phyloP scores from a whole-genome alignment of 2,329 filamentous ascomycete genomes.

The Zymoseptoria crescenta region DNA sequence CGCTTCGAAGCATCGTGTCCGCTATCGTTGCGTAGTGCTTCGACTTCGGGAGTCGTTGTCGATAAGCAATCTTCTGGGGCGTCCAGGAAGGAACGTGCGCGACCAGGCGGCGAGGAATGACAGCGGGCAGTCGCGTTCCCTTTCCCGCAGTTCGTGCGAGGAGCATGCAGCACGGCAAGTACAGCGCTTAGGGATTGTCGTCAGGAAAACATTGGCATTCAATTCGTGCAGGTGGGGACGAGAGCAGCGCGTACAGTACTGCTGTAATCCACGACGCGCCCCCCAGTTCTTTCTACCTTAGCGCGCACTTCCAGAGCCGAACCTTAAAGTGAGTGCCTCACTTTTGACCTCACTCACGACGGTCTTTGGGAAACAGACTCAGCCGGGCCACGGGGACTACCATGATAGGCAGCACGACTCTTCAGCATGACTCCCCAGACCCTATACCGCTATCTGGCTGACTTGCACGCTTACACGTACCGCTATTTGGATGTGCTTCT shows the following conservation, averaged over 20 bases:
- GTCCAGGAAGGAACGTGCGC: slow-evolving; percentile 9
- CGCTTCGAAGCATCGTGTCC: slow-evolving; percentile 35
- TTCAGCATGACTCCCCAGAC: no score
- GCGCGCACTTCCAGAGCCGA: background rate
- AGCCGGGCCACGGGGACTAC: no score
- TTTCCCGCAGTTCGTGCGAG: slow-evolving; percentile 19
- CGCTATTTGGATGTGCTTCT: no score
- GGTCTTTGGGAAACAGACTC: no score
- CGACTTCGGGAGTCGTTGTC: slow-evolving; percentile 4
- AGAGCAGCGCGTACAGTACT: background rate
- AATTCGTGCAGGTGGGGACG: background rate
- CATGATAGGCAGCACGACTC: no score
- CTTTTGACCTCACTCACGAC: background rate
- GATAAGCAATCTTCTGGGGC: slow-evolving; percentile 6
- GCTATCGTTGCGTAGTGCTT: slow-evolving; percentile 3
- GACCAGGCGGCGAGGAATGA: slow-evolving; percentile 15
- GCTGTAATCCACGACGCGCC: background rate
- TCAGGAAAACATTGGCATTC: background rate
- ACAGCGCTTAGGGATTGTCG: slow-evolving; percentile 1
- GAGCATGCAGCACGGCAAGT: slow-evolving; percentile 25
- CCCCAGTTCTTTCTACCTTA: background rate
- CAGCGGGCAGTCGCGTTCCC: slow-evolving; percentile 20
- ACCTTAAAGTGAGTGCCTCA: background rate
- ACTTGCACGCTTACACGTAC: no score
- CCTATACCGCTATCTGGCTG: no score